phyloP scores from a whole-genome alignment of 1,139 yeast species.

The Suhomyces panamericanus region DNA sequence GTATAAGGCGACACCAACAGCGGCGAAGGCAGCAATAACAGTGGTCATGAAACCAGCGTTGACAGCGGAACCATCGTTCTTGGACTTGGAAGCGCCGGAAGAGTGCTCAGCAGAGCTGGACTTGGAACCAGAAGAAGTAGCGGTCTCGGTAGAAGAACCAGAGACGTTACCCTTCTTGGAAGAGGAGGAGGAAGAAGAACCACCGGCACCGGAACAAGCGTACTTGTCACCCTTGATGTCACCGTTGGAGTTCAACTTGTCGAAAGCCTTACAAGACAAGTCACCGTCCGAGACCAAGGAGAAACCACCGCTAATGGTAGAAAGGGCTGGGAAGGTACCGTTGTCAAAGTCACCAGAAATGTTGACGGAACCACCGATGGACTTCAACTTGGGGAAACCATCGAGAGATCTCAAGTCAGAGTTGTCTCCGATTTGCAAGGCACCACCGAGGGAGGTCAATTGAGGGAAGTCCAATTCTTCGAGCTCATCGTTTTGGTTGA shows the following conservation, averaged over 20 bases:
- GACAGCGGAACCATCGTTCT: constrained; percentile 32
- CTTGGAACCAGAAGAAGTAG: constrained; percentile 29
- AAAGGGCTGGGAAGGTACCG: constrained; percentile 71
- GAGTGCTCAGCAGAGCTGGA: constrained; percentile 21
- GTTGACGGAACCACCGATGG: constrained; percentile 86
- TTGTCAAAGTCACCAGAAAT: constrained; percentile 77
- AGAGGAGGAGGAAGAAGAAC: constrained; percentile 56
- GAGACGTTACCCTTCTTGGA: constrained; percentile 36
- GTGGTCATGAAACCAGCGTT: constrained; percentile 47
- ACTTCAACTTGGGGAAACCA: constrained; percentile 71
- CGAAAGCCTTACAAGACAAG: constrained; percentile 78
- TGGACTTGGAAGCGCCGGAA: constrained; percentile 1
- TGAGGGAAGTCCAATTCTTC: constrained; percentile 67
- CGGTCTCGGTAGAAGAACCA: constrained; percentile 30
- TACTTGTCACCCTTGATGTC: constrained; percentile 87
- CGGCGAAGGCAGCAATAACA: constrained; percentile 59
- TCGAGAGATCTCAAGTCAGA: constrained; percentile 60
- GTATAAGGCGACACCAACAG: constrained; percentile 63
- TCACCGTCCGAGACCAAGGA: constrained; percentile 73
- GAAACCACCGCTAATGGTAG: constrained; percentile 90
- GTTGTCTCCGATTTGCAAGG: constrained; percentile 85
- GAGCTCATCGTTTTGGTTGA: constrained; percentile 72
- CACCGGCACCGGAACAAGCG: constrained; percentile 73
- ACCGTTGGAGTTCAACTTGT: constrained; percentile 65
- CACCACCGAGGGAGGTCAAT: constrained; percentile 79